Evolutionary conservation across 2,329 filamentous ascomycete species (phyloP).

Genomic region (Hypoxylon sp.): DNA sequence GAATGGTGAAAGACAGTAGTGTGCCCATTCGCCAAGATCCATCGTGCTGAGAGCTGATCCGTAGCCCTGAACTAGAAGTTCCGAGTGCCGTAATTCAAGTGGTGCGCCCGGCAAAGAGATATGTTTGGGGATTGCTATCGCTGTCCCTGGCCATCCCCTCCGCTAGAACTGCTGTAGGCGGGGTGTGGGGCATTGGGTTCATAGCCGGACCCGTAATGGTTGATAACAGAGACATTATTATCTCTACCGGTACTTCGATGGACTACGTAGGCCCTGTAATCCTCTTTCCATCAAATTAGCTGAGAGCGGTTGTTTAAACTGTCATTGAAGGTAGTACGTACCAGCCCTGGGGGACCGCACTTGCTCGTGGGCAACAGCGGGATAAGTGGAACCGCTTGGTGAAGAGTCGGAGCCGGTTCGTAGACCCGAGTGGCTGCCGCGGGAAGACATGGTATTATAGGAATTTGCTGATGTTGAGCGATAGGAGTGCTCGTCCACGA

Average conservation of each 20-base stretch:
- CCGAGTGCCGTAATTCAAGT: slow-evolving; percentile 7
- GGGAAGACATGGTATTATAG: slow-evolving; percentile 37
- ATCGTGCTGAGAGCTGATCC: slow-evolving; percentile 6
- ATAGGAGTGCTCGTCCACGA: slow-evolving; percentile 26
- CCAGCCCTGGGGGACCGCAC: slow-evolving; percentile 24
- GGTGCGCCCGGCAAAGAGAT: neutral
- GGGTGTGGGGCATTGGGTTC: slow-evolving; percentile 31
- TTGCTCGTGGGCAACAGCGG: slow-evolving; percentile 16
- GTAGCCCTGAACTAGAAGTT: slow-evolving; percentile 1
- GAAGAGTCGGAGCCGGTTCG: slow-evolving; percentile 16
- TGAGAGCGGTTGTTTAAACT: neutral
- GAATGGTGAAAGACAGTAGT: slow-evolving; percentile 14
- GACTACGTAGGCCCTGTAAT: slow-evolving; percentile 19
- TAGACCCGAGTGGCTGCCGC: slow-evolving; percentile 11
- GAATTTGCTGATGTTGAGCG: slow-evolving; percentile 24
- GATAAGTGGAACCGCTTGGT: slow-evolving; percentile 8
- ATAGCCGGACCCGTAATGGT: slow-evolving; percentile 27
- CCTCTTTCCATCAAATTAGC: slow-evolving; percentile 30
- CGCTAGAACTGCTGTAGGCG: slow-evolving; percentile 2
- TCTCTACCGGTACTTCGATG: neutral
- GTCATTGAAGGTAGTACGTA: slow-evolving; percentile 16
- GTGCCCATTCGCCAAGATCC: slow-evolving; percentile 1
- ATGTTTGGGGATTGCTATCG: slow-evolving; percentile 1
- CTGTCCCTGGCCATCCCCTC: neutral
- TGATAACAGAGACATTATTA: slow-evolving; percentile 19